These are phyloP conservation scores for Claviceps maximensis DNA, from an alignment of 2,329 filamentous ascomycete species.

Conservation along the genomic window DNA sequence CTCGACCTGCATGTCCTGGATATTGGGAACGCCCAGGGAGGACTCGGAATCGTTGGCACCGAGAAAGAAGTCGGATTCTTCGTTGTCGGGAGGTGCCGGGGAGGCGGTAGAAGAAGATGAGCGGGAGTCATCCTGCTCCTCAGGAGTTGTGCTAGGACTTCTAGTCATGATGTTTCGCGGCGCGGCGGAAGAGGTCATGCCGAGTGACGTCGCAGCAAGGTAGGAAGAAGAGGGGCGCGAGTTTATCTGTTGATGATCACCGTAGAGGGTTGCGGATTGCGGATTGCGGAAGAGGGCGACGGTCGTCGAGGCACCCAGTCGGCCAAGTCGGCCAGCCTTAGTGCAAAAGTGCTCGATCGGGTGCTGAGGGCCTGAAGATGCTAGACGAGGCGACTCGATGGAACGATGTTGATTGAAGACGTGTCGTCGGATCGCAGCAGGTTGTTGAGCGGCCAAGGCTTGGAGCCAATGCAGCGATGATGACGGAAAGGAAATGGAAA, in stretches of 20 bases:
- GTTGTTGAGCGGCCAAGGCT: neutral
- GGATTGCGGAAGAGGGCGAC: neutral
- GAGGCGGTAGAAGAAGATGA: conserved; percentile 61
- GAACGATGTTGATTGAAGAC: neutral
- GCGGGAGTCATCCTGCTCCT: conserved; percentile 38
- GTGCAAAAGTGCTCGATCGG: neutral
- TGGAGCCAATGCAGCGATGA: neutral
- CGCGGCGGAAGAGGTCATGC: conserved; percentile 10
- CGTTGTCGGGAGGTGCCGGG: conserved; percentile 63
- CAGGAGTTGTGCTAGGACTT: conserved; percentile 10
- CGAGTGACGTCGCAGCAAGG: neutral
- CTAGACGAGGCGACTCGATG: neutral
- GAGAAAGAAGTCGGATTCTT: conserved; percentile 89
- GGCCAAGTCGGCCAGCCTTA: conserved; percentile 5
- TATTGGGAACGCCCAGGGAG: conserved; percentile 68
- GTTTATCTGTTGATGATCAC: neutral
- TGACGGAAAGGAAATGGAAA: neutral
- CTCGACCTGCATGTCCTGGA: conserved; percentile 61
- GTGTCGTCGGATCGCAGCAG: neutral
- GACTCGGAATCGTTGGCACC: conserved; percentile 86
- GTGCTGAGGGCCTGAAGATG: neutral
- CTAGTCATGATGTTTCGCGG: conserved; percentile 10
- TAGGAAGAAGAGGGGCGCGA: neutral
- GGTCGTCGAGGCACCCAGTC: conserved; percentile 3
- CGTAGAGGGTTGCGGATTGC: neutral